These are phyloP conservation scores for Brasenia schreberi DNA, from an alignment of 164 flowering plant species.

Conservation along the genomic window DNA sequence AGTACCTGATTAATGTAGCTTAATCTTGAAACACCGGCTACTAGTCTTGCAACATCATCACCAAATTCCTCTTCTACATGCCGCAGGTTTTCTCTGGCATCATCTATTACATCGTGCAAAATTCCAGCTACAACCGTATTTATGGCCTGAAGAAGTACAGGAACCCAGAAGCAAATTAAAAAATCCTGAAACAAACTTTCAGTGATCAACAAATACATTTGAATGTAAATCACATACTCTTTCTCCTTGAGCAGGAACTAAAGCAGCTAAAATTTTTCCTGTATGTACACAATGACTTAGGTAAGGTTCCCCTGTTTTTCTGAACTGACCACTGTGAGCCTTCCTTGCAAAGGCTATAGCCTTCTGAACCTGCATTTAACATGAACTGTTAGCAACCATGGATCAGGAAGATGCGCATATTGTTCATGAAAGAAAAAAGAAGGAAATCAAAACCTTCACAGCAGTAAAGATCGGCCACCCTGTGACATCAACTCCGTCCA, in stretches of 20 bases:
- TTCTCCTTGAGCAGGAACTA: conserved; percentile 71
- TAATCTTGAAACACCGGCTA: conserved; percentile 83
- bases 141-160: conserved; percentile 45
- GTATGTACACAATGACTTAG: conserved; percentile 81
- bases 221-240: conserved; percentile 25
- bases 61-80: conserved; percentile 65
- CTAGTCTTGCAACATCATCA: conserved; percentile 71
- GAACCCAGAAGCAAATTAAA: too few relatives aligned
- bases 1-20: conserved; percentile 86
- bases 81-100: conserved; percentile 44
- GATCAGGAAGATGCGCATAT: too few relatives aligned
- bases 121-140: conserved; percentile 91
- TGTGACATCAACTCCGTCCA: conserved; percentile 89
- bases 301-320: conserved; percentile 69
- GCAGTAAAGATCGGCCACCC: conserved; percentile 64
- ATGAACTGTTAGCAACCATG: too few relatives aligned
- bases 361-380: conserved; percentile 81
- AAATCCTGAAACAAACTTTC: too few relatives aligned
- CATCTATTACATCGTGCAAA: conserved; percentile 93
- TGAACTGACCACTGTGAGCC: conserved; percentile 72
- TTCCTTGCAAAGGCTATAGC: conserved; percentile 83
- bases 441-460: conserved; percentile 41
- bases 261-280: conserved; percentile 65
- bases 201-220: too few relatives aligned
- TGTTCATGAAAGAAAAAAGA: too few relatives aligned